Evolutionary conservation across 495 filamentous ascomycete species (phyloP), one percentile per base, ranked within the genome.

Genomic region (Lasiosphaeris hirsuta): DNA sequence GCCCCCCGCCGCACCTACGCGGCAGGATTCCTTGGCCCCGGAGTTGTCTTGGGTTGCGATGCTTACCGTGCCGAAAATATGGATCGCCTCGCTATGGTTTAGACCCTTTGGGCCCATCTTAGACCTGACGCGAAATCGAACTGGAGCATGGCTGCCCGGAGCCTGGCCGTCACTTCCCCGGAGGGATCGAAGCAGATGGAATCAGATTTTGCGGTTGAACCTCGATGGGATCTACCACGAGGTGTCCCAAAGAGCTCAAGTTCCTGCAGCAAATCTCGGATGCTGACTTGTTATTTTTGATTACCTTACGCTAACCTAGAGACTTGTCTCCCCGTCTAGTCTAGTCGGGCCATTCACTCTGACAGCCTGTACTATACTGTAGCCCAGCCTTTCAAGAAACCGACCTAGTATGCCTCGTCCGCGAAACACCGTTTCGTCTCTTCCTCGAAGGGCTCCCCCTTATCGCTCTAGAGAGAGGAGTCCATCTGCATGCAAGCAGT

Each of bases 401-500:
- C 14, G 23, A 34, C 49, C 15, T n/a, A 30, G 5, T 30, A 30
- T 30, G 5, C 23, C 23, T 30, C 23, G 23, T 30, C 5, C 23
- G 23, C 23, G 23, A 30, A 30, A 30, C 23, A 30, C 23, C 23
- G 23, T 30, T 30, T 30, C 23, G 23, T 30, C 23, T 30, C 13
- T 6, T 33, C 15, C 9, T 39, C 45, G 40, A 17, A 43, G 17
- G n/a, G 15, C 23, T 44, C 51, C 10, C 30, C 46, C 50, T 58
- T 55, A 56, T 60, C 44, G 19, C 41, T 33, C 6, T 39, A 10
- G 58, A 56, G 43, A 41, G 56, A 41, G 42, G 40, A 45, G 44
- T 17, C 23, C 34, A 53, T 56, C 59, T 69, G 67, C 67, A 69
- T 67, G 67, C 56, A 51, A 30, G 46, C 56, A 59, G 43, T 67